Percentiles rank a stretch among this genome's conserved stretches.
Evolutionary conservation across 2,329 filamentous ascomycete genomes (phyloP).

Genomic region (Phaeosphaeria sp.): DNA sequence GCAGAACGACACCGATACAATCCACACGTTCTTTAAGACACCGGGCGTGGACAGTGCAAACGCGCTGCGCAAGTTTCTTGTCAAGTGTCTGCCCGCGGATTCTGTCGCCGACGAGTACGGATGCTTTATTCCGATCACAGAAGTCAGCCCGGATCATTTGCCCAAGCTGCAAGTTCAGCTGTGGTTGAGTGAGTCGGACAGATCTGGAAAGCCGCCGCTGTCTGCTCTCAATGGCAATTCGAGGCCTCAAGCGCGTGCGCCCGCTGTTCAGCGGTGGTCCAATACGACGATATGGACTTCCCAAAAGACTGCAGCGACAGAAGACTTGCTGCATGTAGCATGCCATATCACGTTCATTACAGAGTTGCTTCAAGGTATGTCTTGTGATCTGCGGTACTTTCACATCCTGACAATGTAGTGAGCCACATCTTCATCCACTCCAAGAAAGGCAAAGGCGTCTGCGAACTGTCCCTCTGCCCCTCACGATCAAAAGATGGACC

Average conservation of each 20-base stretch:
- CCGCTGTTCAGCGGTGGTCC: neutral
- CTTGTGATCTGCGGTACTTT: neutral
- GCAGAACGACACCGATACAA: conserved; percentile 15
- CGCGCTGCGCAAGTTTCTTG: conserved; percentile 7
- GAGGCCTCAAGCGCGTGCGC: neutral
- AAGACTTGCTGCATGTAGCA: neutral
- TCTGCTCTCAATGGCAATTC: neutral
- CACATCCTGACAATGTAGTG: neutral
- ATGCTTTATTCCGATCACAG: neutral
- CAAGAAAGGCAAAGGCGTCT: neutral
- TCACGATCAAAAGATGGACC: neutral
- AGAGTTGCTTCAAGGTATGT: conserved; percentile 7
- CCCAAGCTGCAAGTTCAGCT: conserved; percentile 12
- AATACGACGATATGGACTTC: neutral
- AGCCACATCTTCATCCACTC: conserved; percentile 10
- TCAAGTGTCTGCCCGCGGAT: neutral
- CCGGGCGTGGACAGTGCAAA: conserved; percentile 7
- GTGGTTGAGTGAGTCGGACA: conserved; percentile 5
- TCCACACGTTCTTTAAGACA: conserved; percentile 1
- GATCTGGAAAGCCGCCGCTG: neutral
- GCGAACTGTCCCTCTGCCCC: conserved; percentile 5
- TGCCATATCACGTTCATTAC: conserved; percentile 6
- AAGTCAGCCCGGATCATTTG: conserved; percentile 4
- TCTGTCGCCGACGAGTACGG: conserved; percentile 12
- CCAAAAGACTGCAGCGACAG: neutral